These are phyloP conservation scores for Clarireedia paspali DNA, from an alignment of 2,329 filamentous ascomycete genomes.

Conservation along the genomic window DNA sequence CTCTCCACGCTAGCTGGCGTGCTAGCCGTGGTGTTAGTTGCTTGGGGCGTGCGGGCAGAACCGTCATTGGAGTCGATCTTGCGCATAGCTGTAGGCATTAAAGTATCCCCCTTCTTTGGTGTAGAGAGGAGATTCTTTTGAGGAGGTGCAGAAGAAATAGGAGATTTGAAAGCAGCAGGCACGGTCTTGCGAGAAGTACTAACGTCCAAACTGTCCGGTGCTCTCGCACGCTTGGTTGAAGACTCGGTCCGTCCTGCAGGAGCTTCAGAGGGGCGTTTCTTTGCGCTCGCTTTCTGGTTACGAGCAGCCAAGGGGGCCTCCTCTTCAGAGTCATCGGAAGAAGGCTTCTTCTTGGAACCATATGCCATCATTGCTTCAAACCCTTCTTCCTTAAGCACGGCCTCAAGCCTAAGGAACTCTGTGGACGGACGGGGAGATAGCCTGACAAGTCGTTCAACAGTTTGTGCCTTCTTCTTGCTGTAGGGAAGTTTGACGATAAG, in stretches of 20 bases:
- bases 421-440: slow-evolving; percentile 16
- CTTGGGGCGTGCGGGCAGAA: slow-evolving; percentile 33
- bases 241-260: slow-evolving; percentile 22
- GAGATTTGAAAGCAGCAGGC: slow-evolving; percentile 30
- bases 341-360: not conserved
- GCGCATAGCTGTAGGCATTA: slow-evolving; percentile 31
- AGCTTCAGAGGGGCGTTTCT: slow-evolving; percentile 22
- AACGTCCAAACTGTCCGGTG: slow-evolving; percentile 24
- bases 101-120: slow-evolving; percentile 34
- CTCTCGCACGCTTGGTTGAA: slow-evolving; percentile 31
- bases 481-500: slow-evolving; percentile 27
- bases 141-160: slow-evolving; percentile 20
- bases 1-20: slow-evolving; percentile 28
- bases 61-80: slow-evolving; percentile 33
- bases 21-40: slow-evolving; percentile 22
- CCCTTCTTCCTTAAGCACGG: slow-evolving; percentile 12
- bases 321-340: slow-evolving; percentile 15
- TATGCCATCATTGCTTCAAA: slow-evolving; percentile 7
- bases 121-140: slow-evolving; percentile 30
- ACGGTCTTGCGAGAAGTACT: slow-evolving; percentile 31
- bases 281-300: slow-evolving; percentile 8
- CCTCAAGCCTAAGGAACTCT: slow-evolving; percentile 9
- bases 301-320: slow-evolving; percentile 10
- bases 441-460: slow-evolving; percentile 24
- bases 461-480: slow-evolving; percentile 20